Evolutionary conservation across 78 protist genomes (phyloP), one percentile per base, ranked within the genome.

Genomic region (Protostelium mycophagum): DNA sequence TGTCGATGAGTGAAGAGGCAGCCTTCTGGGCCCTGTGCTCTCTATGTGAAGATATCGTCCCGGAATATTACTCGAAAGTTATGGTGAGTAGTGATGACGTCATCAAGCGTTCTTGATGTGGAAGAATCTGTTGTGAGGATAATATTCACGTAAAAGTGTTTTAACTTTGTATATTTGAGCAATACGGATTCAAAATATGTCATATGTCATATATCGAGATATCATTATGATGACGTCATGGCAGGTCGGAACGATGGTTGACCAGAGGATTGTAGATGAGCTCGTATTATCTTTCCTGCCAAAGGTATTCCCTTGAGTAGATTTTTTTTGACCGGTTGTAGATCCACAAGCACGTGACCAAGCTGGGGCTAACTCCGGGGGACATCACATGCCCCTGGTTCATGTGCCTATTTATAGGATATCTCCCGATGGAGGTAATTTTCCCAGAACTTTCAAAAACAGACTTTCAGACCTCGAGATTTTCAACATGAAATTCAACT

Each of bases 1-100:
- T 96, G 35, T 94, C 93, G 29, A 88, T 90, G 85, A 85, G 63
- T 38, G 98, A 96, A 37, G 97, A 94, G 73, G 93, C 91, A n/a
- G 95, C 97, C 10, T 96, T 96, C 88, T 95, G 97, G 98, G 90
- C 94, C 38, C 92, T 96, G 1, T 88, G 87, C 34, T 87, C 95
- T 0, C 93, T 96, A 28, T 93, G 89, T 28, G 96, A 94, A 83
- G 39, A 86, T 0, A 89, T 90, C 85, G 86, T 95, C 28, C 88
- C 93, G 1, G 98, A 95, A 39, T 96, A 96, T 73, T 92, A 95
- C 88, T 83, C 86, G 28, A 87, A 63, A 0, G 94, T 73, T 1
- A 85, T 94, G 94, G 91, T 88, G 38, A 92, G 96, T 28, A n/a
- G 83, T 0, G 88, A 90, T 38, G 95, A 90, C 0, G 95, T 90